Conservation (phyloP, 441 rosid genomes). For the Rhodomyrtus psidioides region DNA sequence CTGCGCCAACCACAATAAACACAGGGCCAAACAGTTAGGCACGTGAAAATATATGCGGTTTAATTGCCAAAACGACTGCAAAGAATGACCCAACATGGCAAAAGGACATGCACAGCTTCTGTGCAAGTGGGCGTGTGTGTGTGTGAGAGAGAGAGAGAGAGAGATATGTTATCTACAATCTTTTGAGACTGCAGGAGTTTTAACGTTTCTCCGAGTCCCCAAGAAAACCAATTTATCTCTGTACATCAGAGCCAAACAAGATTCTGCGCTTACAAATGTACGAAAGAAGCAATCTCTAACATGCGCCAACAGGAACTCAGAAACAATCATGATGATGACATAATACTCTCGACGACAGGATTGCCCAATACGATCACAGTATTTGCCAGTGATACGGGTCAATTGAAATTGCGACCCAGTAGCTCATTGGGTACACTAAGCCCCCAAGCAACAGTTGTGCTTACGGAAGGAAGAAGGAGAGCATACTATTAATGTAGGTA, state of each 20-base stretch:
- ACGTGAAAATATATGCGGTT: neutral
- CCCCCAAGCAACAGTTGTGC: neutral
- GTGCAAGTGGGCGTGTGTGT: neutral
- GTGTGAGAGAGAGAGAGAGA: neutral
- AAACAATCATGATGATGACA: neutral
- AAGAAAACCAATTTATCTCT: neutral
- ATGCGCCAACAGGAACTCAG: neutral
- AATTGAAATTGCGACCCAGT: neutral
- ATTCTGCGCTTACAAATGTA: neutral
- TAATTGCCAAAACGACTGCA: neutral
- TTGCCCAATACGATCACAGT: neutral
- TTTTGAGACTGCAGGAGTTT: neutral
- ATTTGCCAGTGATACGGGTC: neutral
- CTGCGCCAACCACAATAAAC: conserved; percentile 28
- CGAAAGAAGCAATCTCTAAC: neutral
- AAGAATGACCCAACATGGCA: neutral
- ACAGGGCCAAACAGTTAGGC: neutral
- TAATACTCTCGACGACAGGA: neutral
- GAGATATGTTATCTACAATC: neutral
- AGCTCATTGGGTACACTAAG: neutral
- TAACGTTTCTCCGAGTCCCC: neutral
- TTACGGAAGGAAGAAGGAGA: neutral
- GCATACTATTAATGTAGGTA: neutral
- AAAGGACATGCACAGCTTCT: neutral
- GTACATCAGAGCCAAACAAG: neutral